Evolutionary conservation across 2,329 filamentous ascomycete genomes (phyloP).

Genomic region (Penicillium nordicum): DNA sequence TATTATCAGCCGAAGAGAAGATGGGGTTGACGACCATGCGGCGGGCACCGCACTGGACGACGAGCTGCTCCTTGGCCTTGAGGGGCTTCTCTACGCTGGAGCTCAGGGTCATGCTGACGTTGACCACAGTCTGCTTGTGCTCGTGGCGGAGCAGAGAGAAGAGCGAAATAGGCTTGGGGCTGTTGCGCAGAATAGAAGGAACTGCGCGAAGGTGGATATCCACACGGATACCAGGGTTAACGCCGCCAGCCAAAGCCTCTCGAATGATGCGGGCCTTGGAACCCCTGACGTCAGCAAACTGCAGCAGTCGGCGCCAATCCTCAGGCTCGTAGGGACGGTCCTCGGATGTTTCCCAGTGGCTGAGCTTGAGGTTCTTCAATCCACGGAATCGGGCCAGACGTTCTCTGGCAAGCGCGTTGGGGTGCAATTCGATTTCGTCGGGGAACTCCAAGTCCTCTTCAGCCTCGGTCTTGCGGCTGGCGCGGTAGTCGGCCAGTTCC

Average conservation of each 20-base stretch:
- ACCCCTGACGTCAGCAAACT: conserved; percentile 84
- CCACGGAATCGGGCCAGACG: conserved; percentile 82
- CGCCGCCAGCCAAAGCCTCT: conserved; percentile 85
- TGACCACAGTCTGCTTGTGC: conserved; percentile 86
- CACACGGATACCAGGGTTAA: conserved; percentile 78
- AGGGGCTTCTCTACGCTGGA: conserved; percentile 72
- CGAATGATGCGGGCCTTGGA: conserved; percentile 72
- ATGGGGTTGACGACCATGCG: conserved; percentile 84
- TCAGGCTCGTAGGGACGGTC: conserved; percentile 83
- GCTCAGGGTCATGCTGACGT: conserved; percentile 83
- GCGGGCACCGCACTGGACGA: conserved; percentile 86
- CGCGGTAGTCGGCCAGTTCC: conserved; percentile 77
- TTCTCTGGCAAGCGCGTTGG: conserved; percentile 80
- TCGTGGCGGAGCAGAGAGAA: conserved; percentile 91
- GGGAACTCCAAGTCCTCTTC: conserved; percentile 93
- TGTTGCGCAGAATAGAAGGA: conserved; percentile 52
- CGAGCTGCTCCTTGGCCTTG: conserved; percentile 86
- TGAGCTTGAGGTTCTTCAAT: conserved; percentile 84
- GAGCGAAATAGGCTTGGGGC: conserved; percentile 62
- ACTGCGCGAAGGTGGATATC: conserved; percentile 68
- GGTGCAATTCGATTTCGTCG: conserved; percentile 92
- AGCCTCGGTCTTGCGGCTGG: conserved; percentile 72
- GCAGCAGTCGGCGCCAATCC: conserved; percentile 81
- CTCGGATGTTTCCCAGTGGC: conserved; percentile 83
- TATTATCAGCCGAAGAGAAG: conserved; percentile 84